A percentile compares a stretch with the other conserved stretches of the same genome.
phyloP scores from a whole-genome alignment of 108 stramenopile species.

The Skeletonema costatum region DNA sequence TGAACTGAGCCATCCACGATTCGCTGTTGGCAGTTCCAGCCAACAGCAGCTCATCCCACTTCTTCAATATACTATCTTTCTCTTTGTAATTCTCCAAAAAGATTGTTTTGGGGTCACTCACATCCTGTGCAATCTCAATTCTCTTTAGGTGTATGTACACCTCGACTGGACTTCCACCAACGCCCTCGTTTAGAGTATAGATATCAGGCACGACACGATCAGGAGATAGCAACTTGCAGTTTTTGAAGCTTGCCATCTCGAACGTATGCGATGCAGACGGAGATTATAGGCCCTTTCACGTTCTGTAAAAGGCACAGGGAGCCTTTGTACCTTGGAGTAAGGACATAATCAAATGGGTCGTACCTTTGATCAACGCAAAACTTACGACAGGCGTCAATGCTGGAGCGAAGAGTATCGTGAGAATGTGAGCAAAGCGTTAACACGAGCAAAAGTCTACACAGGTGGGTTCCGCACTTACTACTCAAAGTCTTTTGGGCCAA shows the following conservation, averaged over 20 bases:
- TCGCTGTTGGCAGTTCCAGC: conserved; percentile 22
- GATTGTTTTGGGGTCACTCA: conserved; percentile 37
- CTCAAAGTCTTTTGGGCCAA: conserved; percentile 30
- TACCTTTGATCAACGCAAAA: conserved; percentile 38
- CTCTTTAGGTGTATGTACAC: conserved; percentile 46
- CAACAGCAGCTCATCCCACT: conserved; percentile 38
- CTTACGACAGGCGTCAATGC: conserved; percentile 36
- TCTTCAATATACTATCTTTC: conserved; percentile 39
- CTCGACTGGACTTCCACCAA: conserved; percentile 43
- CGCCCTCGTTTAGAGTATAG: conserved; percentile 45
- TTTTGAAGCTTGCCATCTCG: conserved; percentile 51
- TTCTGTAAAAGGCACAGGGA: conserved; percentile 39
- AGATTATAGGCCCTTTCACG: conserved; percentile 43
- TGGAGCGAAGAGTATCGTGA: background rate
- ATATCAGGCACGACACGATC: conserved; percentile 56
- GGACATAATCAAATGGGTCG: conserved; percentile 51
- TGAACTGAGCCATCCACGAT: conserved; percentile 29
- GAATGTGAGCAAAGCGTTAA: background rate
- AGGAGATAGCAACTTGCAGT: conserved; percentile 43
- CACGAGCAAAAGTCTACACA: background rate
- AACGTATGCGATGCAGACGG: conserved; percentile 40
- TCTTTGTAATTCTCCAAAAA: conserved; percentile 54
- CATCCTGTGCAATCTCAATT: conserved; percentile 22
- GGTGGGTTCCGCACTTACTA: background rate
- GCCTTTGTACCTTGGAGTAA: conserved; percentile 60